Percentiles rank a stretch among this genome's conserved stretches.
These are phyloP conservation scores for Sphagnum fallax DNA, from an alignment of 228 moss, liverwort and hornwort genomes.

Conservation along the genomic window DNA sequence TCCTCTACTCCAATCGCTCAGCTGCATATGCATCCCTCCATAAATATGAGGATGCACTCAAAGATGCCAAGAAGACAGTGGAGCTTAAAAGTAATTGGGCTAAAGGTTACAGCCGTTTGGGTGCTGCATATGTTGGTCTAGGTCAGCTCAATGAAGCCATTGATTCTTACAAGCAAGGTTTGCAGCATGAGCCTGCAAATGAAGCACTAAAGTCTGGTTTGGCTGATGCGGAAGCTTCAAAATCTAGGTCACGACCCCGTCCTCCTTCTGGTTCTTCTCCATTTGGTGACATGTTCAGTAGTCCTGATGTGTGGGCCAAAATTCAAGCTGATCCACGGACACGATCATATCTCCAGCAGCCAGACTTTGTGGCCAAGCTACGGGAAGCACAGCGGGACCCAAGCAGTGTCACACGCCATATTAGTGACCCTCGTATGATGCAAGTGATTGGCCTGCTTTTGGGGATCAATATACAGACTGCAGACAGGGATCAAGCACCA, in stretches of 20 bases:
- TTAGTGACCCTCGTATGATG: conserved; percentile 95
- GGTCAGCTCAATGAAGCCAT: conserved; percentile 57
- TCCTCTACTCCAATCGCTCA: conserved; percentile 86
- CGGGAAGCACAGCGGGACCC: conserved; percentile 81
- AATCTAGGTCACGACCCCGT: conserved; percentile 27
- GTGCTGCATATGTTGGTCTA: conserved; percentile 71
- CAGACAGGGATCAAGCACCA: conserved; percentile 42
- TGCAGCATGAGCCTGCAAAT: conserved; percentile 63
- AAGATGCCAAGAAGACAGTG: conserved; percentile 86
- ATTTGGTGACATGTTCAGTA: conserved; percentile 82
- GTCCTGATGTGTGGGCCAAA: conserved; percentile 92
- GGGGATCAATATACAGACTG: conserved; percentile 79
- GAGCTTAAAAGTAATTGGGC: conserved; percentile 88
- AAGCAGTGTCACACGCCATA: conserved; percentile 70
- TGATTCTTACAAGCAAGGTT: conserved; percentile 60
- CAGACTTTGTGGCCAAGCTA: conserved; percentile 86
- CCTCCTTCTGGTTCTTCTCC: conserved; percentile 49
- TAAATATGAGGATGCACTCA: conserved; percentile 71
- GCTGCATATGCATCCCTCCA: conserved; percentile 81
- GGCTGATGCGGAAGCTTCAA: conserved; percentile 64
- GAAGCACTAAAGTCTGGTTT: conserved; percentile 84
- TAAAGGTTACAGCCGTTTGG: conserved; percentile 87
- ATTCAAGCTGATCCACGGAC: conserved; percentile 75
- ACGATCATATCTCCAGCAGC: conserved; percentile 58
- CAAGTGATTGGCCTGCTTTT: conserved; percentile 83